phyloP scores from a whole-genome alignment of 139 green algal species.

The Astrephomene gubernaculifera region DNA sequence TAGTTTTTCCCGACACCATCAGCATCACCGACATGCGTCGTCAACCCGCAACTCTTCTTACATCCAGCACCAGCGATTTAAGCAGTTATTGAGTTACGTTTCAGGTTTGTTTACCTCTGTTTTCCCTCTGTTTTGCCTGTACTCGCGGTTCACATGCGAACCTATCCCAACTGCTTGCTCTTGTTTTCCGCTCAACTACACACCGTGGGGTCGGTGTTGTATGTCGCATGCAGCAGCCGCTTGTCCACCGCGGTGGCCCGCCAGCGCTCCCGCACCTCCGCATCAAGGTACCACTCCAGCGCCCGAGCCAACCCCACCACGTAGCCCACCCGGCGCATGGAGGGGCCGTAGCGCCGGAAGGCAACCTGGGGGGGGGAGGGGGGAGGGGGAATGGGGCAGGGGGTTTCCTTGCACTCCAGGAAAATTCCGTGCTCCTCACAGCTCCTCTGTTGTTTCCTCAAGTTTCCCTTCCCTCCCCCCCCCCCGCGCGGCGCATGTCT shows the following conservation, averaged over 20 bases:
- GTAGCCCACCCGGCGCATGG: slow-evolving; percentile 2
- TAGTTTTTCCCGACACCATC: no score
- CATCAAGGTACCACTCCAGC: slow-evolving; percentile 15
- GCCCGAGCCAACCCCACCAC: slow-evolving; percentile 4
- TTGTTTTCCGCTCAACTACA: no score
- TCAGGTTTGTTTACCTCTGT: neutral
- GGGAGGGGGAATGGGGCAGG: neutral
- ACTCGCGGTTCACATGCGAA: neutral
- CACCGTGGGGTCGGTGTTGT: slow-evolving; percentile 3
- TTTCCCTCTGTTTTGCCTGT: neutral
- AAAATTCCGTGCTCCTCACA: neutral
- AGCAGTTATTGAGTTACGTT: no score
- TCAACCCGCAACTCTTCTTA: neutral
- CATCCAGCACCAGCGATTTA: neutral
- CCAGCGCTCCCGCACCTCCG: slow-evolving; percentile 3
- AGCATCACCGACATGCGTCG: neutral
- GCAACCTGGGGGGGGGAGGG: slow-evolving; percentile 7
- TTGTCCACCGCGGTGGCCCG: slow-evolving; percentile 25
- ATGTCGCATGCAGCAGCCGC: neutral
- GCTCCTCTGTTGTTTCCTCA: neutral
- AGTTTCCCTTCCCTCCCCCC: neutral
- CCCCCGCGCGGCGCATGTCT: neutral
- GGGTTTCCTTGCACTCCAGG: neutral
- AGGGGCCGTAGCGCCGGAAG: slow-evolving; percentile 30
- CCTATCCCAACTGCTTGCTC: neutral